Percentiles rank a stretch among this genome's conserved stretches.
phyloP scores from a whole-genome alignment of 2,329 filamentous ascomycete genomes.

The Hypoxylon sp. region DNA sequence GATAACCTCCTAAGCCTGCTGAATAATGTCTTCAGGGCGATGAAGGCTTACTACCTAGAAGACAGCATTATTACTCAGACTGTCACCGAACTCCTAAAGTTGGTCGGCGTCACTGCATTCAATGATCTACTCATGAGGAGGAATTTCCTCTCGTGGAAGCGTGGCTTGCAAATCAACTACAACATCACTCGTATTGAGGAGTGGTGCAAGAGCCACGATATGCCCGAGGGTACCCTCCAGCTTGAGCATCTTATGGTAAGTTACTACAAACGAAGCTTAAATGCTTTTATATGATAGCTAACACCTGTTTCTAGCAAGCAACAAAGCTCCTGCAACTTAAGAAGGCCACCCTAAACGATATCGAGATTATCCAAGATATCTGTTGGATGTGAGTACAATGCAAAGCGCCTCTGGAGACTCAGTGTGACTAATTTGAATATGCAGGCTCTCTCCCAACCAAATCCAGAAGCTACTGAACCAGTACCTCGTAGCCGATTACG shows the following conservation, averaged over 20 bases:
- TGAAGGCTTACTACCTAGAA: conserved; percentile 98
- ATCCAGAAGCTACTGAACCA: conserved; percentile 99
- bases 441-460: conserved; percentile 94
- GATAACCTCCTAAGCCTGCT: conserved; percentile 95
- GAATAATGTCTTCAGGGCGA: conserved; percentile 97
- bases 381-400: conserved; percentile 93
- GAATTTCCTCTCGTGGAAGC: conserved; percentile 99
- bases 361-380: conserved; percentile 99
- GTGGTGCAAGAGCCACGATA: conserved; percentile 99
- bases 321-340: conserved; percentile 98
- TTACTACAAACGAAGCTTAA: conserved; percentile 29
- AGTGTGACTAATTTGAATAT: conserved; percentile 36
- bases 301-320: conserved; percentile 77
- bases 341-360: conserved; percentile 98
- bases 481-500: conserved; percentile 98
- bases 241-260: conserved; percentile 96
- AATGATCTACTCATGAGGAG: conserved; percentile 98
- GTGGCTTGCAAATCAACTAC: conserved; percentile 99
- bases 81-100: conserved; percentile 89
- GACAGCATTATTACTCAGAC: conserved; percentile 97
- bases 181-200: conserved; percentile 99
- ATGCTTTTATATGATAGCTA: conserved; percentile 43
- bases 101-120: conserved; percentile 98
- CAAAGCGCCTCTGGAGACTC: conserved; percentile 12
- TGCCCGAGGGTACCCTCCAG: conserved; percentile 98